phyloP scores from a whole-genome alignment of 179 eudicot genomes.

The Pouteria campechiana region DNA sequence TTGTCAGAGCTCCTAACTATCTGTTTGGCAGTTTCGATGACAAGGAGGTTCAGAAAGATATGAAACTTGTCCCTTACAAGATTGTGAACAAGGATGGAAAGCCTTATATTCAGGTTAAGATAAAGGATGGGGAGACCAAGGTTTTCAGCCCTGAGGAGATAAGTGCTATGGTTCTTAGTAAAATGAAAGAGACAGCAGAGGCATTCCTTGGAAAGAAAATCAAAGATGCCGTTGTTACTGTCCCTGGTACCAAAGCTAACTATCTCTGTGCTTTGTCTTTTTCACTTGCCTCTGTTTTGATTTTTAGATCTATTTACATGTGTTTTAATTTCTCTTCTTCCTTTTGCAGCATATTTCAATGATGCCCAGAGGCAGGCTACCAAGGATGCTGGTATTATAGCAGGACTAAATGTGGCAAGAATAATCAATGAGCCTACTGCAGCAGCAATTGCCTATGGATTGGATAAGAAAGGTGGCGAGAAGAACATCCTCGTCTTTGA shows the following conservation, averaged over 20 bases:
- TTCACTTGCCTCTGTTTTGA: neutral
- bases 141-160: slow-evolving; percentile 31
- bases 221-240: slow-evolving; percentile 31
- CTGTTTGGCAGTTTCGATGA: slow-evolving; percentile 29
- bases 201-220: slow-evolving; percentile 27
- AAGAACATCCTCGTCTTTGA: slow-evolving; percentile 32
- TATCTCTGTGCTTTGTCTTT: neutral
- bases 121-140: slow-evolving; percentile 28
- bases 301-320: neutral
- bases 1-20: no score
- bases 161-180: slow-evolving; percentile 20
- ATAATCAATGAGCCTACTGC: slow-evolving; percentile 37
- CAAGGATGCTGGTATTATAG: slow-evolving; percentile 29
- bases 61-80: slow-evolving; percentile 27
- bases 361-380: slow-evolving; percentile 37
- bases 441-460: slow-evolving; percentile 35
- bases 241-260: slow-evolving; percentile 22
- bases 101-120: slow-evolving; percentile 27
- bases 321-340: neutral
- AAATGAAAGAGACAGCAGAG: slow-evolving; percentile 27
- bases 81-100: slow-evolving; percentile 29
- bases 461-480: slow-evolving; percentile 38
- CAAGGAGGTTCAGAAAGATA: slow-evolving; percentile 36
- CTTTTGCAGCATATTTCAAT: slow-evolving; percentile 30
- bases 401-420: slow-evolving; percentile 24